phyloP scores from a whole-genome alignment of 768 basidiomycete species.

The Leccinum ochraceum region DNA sequence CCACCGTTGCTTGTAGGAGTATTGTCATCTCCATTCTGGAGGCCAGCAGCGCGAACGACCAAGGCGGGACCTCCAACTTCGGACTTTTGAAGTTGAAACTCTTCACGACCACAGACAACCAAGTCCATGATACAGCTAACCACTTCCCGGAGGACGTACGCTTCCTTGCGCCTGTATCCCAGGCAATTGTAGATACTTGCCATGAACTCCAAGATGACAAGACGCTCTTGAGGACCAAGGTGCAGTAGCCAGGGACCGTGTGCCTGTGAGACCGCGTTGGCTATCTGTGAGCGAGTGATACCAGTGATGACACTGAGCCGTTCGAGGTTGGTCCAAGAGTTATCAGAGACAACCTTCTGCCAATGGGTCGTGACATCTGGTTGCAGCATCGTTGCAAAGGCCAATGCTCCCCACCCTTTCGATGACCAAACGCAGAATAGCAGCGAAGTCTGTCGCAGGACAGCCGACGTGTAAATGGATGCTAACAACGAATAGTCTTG shows the following conservation, averaged over 20 bases:
- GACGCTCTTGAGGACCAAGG: conserved; percentile 73
- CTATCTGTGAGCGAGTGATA: conserved; percentile 68
- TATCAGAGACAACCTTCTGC: conserved; percentile 56
- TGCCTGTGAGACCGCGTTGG: conserved; percentile 62
- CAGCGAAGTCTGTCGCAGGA: conserved; percentile 73
- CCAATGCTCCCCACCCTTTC: conserved; percentile 85
- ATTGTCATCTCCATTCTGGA: conserved; percentile 31
- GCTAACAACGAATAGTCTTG: conserved; percentile 62
- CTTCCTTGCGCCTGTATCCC: conserved; percentile 87
- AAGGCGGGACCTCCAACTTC: conserved; percentile 41
- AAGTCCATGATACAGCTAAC: conserved; percentile 83
- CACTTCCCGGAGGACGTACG: conserved; percentile 81
- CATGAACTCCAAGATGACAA: conserved; percentile 66
- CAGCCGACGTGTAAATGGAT: conserved; percentile 63
- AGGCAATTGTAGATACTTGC: conserved; percentile 78
- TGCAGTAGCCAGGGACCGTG: conserved; percentile 90
- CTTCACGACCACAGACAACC: conserved; percentile 81
- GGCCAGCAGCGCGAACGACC: conserved; percentile 48
- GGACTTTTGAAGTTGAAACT: conserved; percentile 47
- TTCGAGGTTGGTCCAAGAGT: conserved; percentile 55
- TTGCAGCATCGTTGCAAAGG: conserved; percentile 74
- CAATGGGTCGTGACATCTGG: conserved; percentile 58
- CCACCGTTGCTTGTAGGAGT: conserved; percentile 41
- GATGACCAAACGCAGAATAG: conserved; percentile 80
- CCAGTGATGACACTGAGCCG: conserved; percentile 68